A percentile compares a stretch with the other conserved stretches of the same genome.
phyloP scores from a whole-genome alignment of 2,329 filamentous ascomycete genomes.

The Zasmidium cellare region DNA sequence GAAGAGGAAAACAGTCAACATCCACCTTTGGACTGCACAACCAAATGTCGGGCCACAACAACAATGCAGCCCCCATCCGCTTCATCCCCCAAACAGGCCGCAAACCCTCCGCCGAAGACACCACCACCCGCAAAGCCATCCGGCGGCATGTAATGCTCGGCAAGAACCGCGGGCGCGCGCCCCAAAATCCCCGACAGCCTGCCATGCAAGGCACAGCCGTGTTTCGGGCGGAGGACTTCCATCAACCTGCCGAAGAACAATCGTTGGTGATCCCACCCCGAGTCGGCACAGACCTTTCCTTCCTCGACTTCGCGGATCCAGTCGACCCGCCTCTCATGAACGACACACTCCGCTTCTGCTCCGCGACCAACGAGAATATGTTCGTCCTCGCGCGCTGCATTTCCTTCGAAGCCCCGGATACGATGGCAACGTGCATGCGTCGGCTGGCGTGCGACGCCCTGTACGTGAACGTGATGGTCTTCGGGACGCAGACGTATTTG shows the following conservation, averaged over 20 bases:
- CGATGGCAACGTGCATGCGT: not conserved
- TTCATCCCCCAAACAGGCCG: slow-evolving; percentile 2
- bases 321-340: slow-evolving; percentile 2
- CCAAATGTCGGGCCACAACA: not conserved
- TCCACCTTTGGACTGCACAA: not conserved
- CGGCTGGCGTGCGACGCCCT: not conserved
- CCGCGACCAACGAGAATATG: slow-evolving; percentile 2
- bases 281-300: slow-evolving; percentile 4
- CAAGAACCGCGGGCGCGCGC: not conserved
- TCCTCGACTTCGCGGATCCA: slow-evolving; percentile 2
- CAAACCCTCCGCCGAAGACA: not conserved
- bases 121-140: not conserved
- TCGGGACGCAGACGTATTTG: not conserved
- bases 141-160: slow-evolving; percentile 12
- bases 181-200: not conserved
- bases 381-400: slow-evolving; percentile 4
- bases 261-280: not conserved
- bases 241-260: no score
- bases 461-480: slow-evolving; percentile 4
- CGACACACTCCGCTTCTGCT: slow-evolving; percentile 8
- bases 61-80: not conserved
- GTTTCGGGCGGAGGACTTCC: not conserved
- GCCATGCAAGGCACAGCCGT: not conserved
- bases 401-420: not conserved
- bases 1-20: not conserved